phyloP scores from a whole-genome alignment of 305 asterid genomes.

The Fraxinus nigra region DNA sequence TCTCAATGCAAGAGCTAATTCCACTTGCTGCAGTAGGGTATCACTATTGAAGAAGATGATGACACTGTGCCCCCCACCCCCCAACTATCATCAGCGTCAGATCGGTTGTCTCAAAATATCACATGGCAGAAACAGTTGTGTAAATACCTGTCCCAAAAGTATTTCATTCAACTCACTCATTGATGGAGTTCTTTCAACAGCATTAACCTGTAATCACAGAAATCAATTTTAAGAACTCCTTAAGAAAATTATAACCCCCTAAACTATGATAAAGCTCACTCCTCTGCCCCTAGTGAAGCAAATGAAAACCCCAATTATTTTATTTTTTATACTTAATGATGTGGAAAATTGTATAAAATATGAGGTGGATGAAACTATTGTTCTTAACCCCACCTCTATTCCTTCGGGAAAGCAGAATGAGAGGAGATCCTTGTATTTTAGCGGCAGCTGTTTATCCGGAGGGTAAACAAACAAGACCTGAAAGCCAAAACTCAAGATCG shows the following conservation, averaged over 20 bases:
- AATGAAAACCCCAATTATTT: not conserved
- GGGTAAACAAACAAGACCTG: conserved; percentile 98
- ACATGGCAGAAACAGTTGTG: conserved; percentile 22
- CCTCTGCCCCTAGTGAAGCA: not conserved
- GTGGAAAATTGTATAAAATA: not conserved
- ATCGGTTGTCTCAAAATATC: not conserved
- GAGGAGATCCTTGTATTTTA: conserved; percentile 89
- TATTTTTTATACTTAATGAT: not conserved
- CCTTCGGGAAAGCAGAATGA: conserved; percentile 97
- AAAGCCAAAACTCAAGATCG: conserved; percentile 27
- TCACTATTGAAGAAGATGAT: too few species aligned
- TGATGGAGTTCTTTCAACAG: conserved; percentile 93
- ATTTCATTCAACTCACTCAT: conserved; percentile 97
- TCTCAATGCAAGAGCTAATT: too few species aligned
- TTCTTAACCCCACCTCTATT: conserved; percentile 63
- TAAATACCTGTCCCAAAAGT: conserved; percentile 85
- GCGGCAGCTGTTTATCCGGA: conserved; percentile 93
- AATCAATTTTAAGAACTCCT: conserved; percentile 18
- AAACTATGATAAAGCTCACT: conserved; percentile 4
- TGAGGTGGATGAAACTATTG: conserved; percentile 5
- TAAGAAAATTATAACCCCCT: not conserved
- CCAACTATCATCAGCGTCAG: not conserved
- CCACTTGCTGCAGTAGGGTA: too few species aligned
- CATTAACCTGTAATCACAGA: conserved; percentile 67
- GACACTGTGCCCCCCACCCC: too few species aligned